Conservation (phyloP, 306 rosid species). For the Gleditsia sinensis region DNA sequence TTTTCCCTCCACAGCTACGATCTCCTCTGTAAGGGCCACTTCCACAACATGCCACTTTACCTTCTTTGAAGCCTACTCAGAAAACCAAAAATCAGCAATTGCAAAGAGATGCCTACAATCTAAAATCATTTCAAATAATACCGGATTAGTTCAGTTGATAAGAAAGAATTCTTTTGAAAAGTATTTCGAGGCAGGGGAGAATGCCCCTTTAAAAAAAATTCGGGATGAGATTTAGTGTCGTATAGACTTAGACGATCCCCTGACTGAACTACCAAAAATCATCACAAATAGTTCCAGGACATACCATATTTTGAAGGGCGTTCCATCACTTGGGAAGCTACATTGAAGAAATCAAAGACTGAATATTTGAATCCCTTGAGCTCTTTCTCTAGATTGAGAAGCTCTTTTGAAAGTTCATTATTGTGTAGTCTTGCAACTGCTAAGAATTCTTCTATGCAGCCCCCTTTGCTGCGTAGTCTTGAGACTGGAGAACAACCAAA, state of each 20-base stretch:
- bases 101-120: constrained; percentile 5
- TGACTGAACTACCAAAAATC: too few relatives aligned
- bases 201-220: too few relatives aligned
- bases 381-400: constrained; percentile 22
- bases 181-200: too few relatives aligned
- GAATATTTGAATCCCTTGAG: constrained; percentile 56
- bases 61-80: constrained; percentile 49
- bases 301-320: constrained; percentile 45
- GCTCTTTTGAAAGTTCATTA: neutral
- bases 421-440: neutral
- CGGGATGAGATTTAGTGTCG: too few relatives aligned
- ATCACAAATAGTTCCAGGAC: too few relatives aligned
- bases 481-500: neutral
- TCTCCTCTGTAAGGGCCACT: constrained; percentile 50
- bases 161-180: too few relatives aligned
- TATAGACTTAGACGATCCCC: too few relatives aligned
- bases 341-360: constrained; percentile 13
- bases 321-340: neutral
- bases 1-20: constrained; percentile 52
- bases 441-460: neutral
- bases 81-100: neutral
- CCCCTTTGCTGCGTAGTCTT: neutral
- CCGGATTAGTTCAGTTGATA: too few relatives aligned
- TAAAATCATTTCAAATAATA: too few relatives aligned
- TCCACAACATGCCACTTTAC: constrained; percentile 52